A percentile compares a stretch with the other conserved stretches of the same genome.
phyloP scores from a whole-genome alignment of 257 asterid genomes.

The Misopates orontium region DNA sequence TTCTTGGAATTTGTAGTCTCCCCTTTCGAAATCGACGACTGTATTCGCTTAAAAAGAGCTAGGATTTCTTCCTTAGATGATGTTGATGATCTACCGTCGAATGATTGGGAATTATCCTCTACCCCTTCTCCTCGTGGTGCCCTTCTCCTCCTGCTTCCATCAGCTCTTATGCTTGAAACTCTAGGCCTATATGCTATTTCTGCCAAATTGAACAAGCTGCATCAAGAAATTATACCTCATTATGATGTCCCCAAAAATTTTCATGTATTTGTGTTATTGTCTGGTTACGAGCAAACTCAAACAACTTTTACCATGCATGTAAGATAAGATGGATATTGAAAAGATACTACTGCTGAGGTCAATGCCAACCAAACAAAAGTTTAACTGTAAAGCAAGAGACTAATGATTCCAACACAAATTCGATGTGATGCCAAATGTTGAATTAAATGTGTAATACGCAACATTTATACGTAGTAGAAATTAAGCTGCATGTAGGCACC shows the following conservation, averaged over 20 bases:
- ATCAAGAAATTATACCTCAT: slow-evolving; percentile 73
- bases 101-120: slow-evolving; percentile 32
- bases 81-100: slow-evolving; percentile 34
- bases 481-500: background rate
- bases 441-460: background rate
- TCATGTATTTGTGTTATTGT: background rate
- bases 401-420: background rate
- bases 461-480: background rate
- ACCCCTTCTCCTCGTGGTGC: slow-evolving; percentile 34
- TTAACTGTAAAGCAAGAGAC: too few relatives aligned
- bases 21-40: slow-evolving; percentile 60
- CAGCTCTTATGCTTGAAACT: slow-evolving; percentile 39
- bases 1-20: slow-evolving; percentile 41
- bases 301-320: background rate
- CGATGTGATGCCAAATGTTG: background rate
- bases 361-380: background rate
- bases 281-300: background rate
- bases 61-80: slow-evolving; percentile 68
- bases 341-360: background rate
- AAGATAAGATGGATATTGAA: background rate
- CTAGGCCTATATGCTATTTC: slow-evolving; percentile 47
- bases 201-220: slow-evolving; percentile 97
- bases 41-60: slow-evolving; percentile 68
- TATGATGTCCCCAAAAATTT: slow-evolving; percentile 27
- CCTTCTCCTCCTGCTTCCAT: slow-evolving; percentile 41